Evolutionary conservation across 1,139 yeast species (phyloP), one percentile per base, ranked within the genome.

Genomic region (Yamadazyma blattariae): DNA sequence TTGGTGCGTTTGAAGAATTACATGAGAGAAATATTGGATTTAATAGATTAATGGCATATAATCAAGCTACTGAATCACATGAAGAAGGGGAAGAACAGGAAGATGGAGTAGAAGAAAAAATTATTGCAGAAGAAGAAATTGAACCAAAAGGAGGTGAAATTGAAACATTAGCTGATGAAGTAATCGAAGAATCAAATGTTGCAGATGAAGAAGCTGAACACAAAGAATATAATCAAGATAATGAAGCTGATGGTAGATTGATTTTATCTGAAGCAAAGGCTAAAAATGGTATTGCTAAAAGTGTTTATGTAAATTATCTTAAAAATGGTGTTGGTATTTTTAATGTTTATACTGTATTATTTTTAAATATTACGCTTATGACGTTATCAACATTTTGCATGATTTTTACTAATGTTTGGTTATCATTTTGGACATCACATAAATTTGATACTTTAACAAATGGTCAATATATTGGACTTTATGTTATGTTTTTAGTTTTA

Each of bases 331-430:
- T 82, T 36, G 86, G 79, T 13, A 46, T 48, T 8, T 48, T 74
- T 25, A 68, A 42, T 13, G 46, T 48, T 14, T 34, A 50, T 14
- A 32, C 53, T 32, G 18, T 41, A 27, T 7, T 42, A n/a, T 7
- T 39, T 1, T 11, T 44, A 13, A 27, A 42, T 25, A 39, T 50
- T 22, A 48, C 58, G 10, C 20, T 47, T 13, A 42, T 57, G 38
- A 76, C 16, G 58, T 56, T 74, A 7, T 51, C 79, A 7, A 75
- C 89, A 0, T 87, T 85, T 52, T 67, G 74, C 43, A 72, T 70
- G 39, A 57, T 86, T 29, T 83, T 86, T 54, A 70, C 86, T 27
- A 84, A 82, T 47, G 81, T 82, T 16, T 89, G 96, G 95, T 66
- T 89, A 41, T 81, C 96, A 1, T 89, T 77, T 57, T 89, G 97